Percentiles rank a stretch among this genome's conserved stretches.
Evolutionary conservation across 2,329 filamentous ascomycete genomes (phyloP).

Genomic region (Cryphonectria japonica): DNA sequence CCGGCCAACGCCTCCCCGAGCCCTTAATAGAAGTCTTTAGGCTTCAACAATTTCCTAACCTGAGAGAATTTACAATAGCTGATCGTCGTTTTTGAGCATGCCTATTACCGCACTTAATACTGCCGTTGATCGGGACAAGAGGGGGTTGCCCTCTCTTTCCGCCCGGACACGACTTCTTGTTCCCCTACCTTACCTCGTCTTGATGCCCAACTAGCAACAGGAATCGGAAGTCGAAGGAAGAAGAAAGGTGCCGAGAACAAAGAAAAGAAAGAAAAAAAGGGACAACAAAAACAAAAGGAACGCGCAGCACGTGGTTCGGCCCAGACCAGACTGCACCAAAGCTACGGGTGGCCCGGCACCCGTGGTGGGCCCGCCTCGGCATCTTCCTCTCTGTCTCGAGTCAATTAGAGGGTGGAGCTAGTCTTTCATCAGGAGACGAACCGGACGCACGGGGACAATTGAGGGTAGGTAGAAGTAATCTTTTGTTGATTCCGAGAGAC

Average conservation of each 20-base stretch:
- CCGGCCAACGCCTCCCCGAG: neutral
- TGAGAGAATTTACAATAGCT: neutral
- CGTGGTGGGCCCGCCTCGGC: neutral
- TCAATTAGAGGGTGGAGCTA: neutral
- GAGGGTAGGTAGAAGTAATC: neutral
- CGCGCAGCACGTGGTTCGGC: neutral
- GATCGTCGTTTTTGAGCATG: too few relatives aligned
- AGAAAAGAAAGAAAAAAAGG: too few relatives aligned
- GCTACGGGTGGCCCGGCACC: neutral
- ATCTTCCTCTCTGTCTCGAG: neutral
- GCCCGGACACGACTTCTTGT: neutral
- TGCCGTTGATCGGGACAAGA: too few relatives aligned
- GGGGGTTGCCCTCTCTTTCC: neutral
- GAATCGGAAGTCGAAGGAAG: too few relatives aligned
- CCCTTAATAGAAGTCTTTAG: neutral
- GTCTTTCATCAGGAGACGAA: neutral
- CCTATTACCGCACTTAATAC: too few relatives aligned
- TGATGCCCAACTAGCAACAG: too few relatives aligned
- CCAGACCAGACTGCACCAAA: neutral
- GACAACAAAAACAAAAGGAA: neutral
- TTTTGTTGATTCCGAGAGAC: neutral
- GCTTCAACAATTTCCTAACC: fast-evolving
- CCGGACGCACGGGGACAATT: neutral
- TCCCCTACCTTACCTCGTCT: neutral
- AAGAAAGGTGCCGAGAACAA: too few relatives aligned